phyloP scores from a whole-genome alignment of 495 filamentous ascomycete species.

The Bryoglossum gracile region DNA sequence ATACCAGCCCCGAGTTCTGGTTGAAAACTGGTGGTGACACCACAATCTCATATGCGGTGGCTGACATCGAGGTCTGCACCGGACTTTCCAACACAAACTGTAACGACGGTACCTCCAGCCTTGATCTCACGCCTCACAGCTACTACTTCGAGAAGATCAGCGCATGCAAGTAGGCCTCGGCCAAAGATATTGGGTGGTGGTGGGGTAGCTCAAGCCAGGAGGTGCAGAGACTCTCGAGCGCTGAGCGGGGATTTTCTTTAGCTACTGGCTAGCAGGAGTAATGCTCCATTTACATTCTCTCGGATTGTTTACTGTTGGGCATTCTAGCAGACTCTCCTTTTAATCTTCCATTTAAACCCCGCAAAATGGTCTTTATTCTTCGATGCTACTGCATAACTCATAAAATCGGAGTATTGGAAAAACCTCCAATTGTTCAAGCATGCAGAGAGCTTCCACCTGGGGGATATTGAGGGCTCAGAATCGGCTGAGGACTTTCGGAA shows the following conservation, averaged over 20 bases:
- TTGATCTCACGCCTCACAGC: slow-evolving; percentile 25
- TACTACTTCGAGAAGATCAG: slow-evolving; percentile 33
- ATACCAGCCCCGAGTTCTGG: slow-evolving; percentile 55
- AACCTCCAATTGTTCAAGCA: too few relatives aligned
- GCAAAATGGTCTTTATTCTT: too few relatives aligned
- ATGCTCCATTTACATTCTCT: neutral
- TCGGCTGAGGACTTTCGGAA: too few relatives aligned
- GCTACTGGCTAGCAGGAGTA: neutral
- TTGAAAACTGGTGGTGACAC: slow-evolving; percentile 22
- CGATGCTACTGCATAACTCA: too few relatives aligned
- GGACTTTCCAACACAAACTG: slow-evolving; percentile 34
- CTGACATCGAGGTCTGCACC: slow-evolving; percentile 31
- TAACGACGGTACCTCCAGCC: slow-evolving; percentile 30
- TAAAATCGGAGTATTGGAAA: too few relatives aligned
- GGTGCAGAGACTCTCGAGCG: neutral
- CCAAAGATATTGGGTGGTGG: neutral
- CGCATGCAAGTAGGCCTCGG: slow-evolving; percentile 5
- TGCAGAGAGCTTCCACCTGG: too few relatives aligned
- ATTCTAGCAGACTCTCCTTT: too few relatives aligned
- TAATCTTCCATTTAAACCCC: too few relatives aligned
- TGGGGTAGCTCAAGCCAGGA: too few relatives aligned
- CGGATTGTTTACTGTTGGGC: too few relatives aligned
- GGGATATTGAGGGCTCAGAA: too few relatives aligned
- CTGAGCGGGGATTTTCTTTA: neutral
- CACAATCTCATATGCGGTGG: slow-evolving; percentile 21